Conservation (phyloP, 768 basidiomycete genomes). For the Boletus edulis region DNA sequence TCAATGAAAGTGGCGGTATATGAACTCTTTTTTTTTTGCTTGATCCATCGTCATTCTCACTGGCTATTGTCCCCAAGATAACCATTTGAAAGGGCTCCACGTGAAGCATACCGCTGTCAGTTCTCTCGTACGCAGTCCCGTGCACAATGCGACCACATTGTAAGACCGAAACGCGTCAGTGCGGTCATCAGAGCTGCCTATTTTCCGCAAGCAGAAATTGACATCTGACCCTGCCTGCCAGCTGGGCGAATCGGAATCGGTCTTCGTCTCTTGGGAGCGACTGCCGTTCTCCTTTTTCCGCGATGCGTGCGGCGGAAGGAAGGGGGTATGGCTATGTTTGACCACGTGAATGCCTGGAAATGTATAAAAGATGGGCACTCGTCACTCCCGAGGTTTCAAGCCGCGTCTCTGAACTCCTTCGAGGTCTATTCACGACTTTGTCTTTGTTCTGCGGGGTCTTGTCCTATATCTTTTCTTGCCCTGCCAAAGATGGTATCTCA, state of each 20-base stretch:
- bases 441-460: not conserved
- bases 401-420: not conserved
- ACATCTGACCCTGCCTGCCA: conserved; percentile 2
- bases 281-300: not conserved
- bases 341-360: conserved; percentile 11
- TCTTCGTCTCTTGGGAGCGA: not conserved
- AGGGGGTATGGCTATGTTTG: conserved; percentile 6
- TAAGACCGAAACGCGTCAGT: not conserved
- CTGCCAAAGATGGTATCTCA: conserved; percentile 6
- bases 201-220: not conserved
- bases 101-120: not conserved
- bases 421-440: not conserved
- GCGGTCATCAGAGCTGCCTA: not conserved
- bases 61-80: not conserved
- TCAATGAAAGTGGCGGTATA: not conserved
- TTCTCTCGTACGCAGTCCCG: not conserved
- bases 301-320: conserved; percentile 5
- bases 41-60: not conserved
- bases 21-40: not conserved
- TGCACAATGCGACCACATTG: not conserved
- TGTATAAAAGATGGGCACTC: conserved; percentile 12
- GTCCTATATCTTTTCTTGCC: not conserved
- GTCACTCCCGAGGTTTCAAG: not conserved
- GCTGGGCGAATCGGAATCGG: conserved; percentile 17
- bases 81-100: not conserved